Evolutionary conservation across 2,329 filamentous ascomycete species (phyloP).

Genomic region (Stagonosporopsis vannaccii): DNA sequence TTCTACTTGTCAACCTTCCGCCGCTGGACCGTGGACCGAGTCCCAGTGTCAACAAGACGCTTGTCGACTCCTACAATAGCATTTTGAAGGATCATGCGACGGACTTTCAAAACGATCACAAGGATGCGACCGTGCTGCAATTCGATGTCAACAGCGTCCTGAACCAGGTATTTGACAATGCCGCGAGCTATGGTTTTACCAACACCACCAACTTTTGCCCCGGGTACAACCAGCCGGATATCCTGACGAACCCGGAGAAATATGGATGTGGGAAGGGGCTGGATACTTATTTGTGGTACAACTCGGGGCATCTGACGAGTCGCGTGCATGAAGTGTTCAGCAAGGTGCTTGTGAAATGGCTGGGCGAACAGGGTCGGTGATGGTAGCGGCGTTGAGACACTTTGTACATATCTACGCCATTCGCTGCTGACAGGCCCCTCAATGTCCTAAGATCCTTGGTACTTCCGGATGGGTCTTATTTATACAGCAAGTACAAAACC

Average conservation of each 20-base stretch:
- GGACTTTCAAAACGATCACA: constrained; percentile 44
- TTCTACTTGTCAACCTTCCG: constrained; percentile 45
- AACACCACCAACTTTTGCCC: constrained; percentile 57
- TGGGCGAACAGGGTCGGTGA: constrained; percentile 19
- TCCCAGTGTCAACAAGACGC: constrained; percentile 26
- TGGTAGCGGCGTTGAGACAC: not conserved
- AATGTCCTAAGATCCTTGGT: not conserved
- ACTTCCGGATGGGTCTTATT: too few relatives aligned
- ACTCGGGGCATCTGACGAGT: constrained; percentile 57
- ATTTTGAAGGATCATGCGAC: constrained; percentile 47
- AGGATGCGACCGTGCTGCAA: constrained; percentile 49
- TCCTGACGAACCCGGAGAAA: constrained; percentile 51
- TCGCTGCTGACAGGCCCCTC: too few relatives aligned
- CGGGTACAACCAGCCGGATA: constrained; percentile 56
- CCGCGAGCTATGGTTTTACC: constrained; percentile 52
- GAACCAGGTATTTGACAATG: constrained; percentile 53
- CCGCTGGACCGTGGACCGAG: constrained; percentile 15
- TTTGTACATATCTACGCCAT: not conserved
- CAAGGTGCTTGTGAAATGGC: constrained; percentile 26
- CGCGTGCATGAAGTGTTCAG: constrained; percentile 52
- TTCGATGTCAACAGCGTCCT: constrained; percentile 57
- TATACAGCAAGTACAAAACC: too few relatives aligned
- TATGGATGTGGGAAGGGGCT: constrained; percentile 56
- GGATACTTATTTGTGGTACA: constrained; percentile 58
- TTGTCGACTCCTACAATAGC: constrained; percentile 56